Conservation (phyloP, 129 eudicot genomes). For the Arctium lappa region DNA sequence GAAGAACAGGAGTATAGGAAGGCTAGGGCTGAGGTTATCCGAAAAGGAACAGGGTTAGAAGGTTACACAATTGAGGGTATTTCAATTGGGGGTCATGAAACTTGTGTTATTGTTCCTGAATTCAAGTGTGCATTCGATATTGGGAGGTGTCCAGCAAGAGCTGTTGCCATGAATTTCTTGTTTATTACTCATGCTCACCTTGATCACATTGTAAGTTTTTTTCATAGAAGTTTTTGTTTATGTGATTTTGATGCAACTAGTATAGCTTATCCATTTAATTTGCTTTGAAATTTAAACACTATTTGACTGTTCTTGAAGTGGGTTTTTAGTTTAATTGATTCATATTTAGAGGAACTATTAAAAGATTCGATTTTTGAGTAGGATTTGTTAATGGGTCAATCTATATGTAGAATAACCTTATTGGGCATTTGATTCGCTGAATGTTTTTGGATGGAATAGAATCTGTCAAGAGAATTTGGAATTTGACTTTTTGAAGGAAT, state of each 20-base stretch:
- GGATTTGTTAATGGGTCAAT: not conserved
- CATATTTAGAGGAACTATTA: not conserved
- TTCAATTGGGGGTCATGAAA: slow-evolving; percentile 91
- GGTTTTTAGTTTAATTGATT: not conserved
- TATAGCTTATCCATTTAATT: not conserved
- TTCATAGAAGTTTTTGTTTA: not conserved
- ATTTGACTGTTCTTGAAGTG: not conserved
- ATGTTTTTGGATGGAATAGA: too few species aligned
- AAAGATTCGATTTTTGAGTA: not conserved
- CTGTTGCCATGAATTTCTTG: slow-evolving; percentile 81
- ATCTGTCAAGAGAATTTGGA: too few species aligned
- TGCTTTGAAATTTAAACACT: not conserved
- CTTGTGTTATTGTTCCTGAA: slow-evolving; percentile 86
- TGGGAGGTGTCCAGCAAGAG: slow-evolving; percentile 88
- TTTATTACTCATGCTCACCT: slow-evolving; percentile 97
- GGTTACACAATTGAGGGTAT: slow-evolving; percentile 75
- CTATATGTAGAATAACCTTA: not conserved
- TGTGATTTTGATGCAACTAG: not conserved
- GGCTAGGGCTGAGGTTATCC: slow-evolving; percentile 81
- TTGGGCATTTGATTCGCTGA: too few species aligned
- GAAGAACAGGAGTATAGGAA: slow-evolving; percentile 95
- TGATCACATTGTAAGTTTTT: slow-evolving; percentile 82
- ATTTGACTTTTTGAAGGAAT: too few species aligned
- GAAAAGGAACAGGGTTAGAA: slow-evolving; percentile 58
- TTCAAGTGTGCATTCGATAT: slow-evolving; percentile 86